Evolutionary conservation across 2,329 filamentous ascomycete species (phyloP), one percentile per base, ranked within the genome.

Genomic region (Penicillium nordicum): DNA sequence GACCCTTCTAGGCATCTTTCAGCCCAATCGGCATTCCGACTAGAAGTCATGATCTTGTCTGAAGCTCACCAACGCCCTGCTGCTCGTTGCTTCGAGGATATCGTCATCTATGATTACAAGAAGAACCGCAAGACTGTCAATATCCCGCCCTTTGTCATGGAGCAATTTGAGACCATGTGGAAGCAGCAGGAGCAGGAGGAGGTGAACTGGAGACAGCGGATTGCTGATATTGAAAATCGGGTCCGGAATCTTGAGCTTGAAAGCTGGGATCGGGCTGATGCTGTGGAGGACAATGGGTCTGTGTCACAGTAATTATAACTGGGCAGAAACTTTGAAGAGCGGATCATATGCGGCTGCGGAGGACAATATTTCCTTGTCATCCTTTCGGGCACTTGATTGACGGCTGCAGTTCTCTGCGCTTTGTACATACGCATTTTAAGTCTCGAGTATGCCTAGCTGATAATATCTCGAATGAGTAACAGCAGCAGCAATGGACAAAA

Each of bases 21-120:
- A 6, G 60, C 67, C 1, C 68, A 70, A 43, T 70, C 71, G 25
- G 67, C 67, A 10, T 72, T 75, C 53, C 64, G 73, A 51, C 74
- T 86, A 23, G 81, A 86, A 58, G 84, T 83, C 4, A 63, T 86
- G 57, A 84, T 96, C 48, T 70, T 96, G 16, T 95, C 90, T 0
- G 89, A 96, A 71, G 78, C 79, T 38, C 85, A 90, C 66, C 85
- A 87, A 66, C 81, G 92, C 21, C 79, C 85, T 14, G 89, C 90
- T 9, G 91, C 92, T 4, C 79, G 87, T 42, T 88, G 88, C 55
- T 79, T 84, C 29, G 92, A 97, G 73, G 89, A 93, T 63, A 84
- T 90, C 56, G 88, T 89, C 10, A 79, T 90, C 0, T 95, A 94
- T 74, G 88, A 96, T 74, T 90, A 91, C 71, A 76, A 71, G 30